Percentiles rank a stretch among this genome's conserved stretches.
Evolutionary conservation across 139 green algal species (phyloP).

Genomic region (Closterium sp.): DNA sequence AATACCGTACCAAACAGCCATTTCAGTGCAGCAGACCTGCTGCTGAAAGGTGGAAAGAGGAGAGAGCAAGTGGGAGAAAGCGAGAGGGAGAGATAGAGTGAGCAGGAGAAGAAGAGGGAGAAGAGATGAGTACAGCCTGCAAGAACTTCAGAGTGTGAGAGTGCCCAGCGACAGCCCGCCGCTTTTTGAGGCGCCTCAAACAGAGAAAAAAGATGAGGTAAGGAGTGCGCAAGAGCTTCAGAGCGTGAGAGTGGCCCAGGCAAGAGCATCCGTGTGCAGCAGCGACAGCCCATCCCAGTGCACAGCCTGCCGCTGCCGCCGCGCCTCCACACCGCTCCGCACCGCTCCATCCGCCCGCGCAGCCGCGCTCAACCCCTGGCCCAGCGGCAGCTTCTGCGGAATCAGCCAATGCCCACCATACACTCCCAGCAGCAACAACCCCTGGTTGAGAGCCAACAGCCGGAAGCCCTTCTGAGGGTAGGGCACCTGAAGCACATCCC

Average conservation of each 20-base stretch:
- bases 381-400: neutral
- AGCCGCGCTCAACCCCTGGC: neutral
- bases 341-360: neutral
- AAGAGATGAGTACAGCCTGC: no score
- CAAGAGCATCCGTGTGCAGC: neutral
- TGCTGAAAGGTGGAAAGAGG: no score
- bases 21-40: no score
- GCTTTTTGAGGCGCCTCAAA: no score
- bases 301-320: neutral
- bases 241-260: neutral
- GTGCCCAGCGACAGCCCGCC: no score
- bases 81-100: no score
- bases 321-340: neutral
- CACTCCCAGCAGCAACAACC: slow-evolving; percentile 1
- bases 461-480: neutral
- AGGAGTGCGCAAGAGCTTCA: neutral
- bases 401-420: slow-evolving; percentile 6
- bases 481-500: neutral
- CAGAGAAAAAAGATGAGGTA: neutral
- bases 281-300: neutral
- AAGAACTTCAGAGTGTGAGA: no score
- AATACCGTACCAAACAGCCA: no score
- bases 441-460: neutral
- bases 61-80: no score
- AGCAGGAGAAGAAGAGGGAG: no score